These are phyloP conservation scores for Penicillium lagena DNA, from an alignment of 495 filamentous ascomycete genomes.

Conservation along the genomic window DNA sequence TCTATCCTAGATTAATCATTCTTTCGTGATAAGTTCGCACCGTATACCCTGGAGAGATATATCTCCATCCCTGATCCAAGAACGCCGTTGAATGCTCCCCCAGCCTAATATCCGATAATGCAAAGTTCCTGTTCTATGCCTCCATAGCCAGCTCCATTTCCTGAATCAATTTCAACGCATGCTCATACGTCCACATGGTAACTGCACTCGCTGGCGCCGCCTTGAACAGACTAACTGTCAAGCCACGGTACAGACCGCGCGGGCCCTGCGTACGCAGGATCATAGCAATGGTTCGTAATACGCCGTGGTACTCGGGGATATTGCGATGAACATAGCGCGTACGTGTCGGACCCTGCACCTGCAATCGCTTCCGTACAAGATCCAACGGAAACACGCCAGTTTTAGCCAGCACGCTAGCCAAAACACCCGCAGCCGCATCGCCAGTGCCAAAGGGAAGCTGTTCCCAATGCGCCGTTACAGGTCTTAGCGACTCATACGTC, in stretches of 20 bases:
- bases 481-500: conserved; percentile 68
- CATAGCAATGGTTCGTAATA: conserved; percentile 52
- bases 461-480: conserved; percentile 42
- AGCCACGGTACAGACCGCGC: conserved; percentile 78
- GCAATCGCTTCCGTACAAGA: conserved; percentile 82
- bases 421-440: conserved; percentile 73
- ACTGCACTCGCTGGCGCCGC: conserved; percentile 91
- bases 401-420: conserved; percentile 76
- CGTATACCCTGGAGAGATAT: background rate
- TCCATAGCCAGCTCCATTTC: conserved; percentile 30
- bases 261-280: conserved; percentile 70
- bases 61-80: background rate
- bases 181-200: conserved; percentile 98
- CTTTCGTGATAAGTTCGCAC: background rate
- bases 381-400: conserved; percentile 92
- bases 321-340: conserved; percentile 73
- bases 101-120: background rate
- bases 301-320: conserved; percentile 76
- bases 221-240: conserved; percentile 86
- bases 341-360: conserved; percentile 89
- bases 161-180: conserved; percentile 53
- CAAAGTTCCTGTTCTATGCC: conserved; percentile 2
- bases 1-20: background rate
- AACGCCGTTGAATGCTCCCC: conserved; percentile 8
- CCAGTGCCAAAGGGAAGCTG: conserved; percentile 64